A percentile compares a stretch with the other conserved stretches of the same genome.
phyloP scores from a whole-genome alignment of 2,329 filamentous ascomycete genomes.

The Fusarium sp. region DNA sequence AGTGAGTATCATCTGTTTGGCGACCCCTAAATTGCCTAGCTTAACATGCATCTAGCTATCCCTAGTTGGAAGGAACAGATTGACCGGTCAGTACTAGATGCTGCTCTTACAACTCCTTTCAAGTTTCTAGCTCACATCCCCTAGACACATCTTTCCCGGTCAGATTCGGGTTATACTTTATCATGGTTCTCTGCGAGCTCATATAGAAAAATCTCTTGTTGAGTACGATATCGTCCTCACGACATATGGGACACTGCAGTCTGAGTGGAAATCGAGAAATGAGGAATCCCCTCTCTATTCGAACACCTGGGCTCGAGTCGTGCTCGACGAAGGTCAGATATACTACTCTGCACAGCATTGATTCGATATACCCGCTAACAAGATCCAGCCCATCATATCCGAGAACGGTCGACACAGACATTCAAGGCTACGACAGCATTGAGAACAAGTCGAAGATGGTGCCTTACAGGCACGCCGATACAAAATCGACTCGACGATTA shows the following conservation, averaged over 20 bases:
- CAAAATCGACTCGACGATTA: not conserved
- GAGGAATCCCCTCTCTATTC: not conserved
- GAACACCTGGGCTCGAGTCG: not conserved
- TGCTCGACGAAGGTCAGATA: not conserved
- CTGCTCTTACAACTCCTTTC: accelerated
- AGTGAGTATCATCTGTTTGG: not conserved
- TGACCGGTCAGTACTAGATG: accelerated
- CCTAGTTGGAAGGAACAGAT: not conserved
- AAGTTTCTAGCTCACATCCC: accelerated
- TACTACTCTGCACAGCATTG: accelerated
- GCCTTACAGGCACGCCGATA: not conserved
- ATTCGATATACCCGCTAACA: not conserved
- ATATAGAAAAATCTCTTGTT: not conserved
- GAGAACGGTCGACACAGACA: not conserved
- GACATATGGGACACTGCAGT: not conserved
- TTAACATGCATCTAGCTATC: not conserved
- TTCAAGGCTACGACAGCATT: not conserved
- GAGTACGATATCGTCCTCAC: not conserved
- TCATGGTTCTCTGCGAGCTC: not conserved
- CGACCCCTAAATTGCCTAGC: accelerated
- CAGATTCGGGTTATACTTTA: not conserved
- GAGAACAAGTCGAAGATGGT: not conserved
- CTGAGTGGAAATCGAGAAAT: not conserved
- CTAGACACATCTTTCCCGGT: not conserved
- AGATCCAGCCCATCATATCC: not conserved